Evolutionary conservation across 2,329 filamentous ascomycete species (phyloP), one percentile per base, ranked within the genome.

Genomic region (Botrytis deweyae): DNA sequence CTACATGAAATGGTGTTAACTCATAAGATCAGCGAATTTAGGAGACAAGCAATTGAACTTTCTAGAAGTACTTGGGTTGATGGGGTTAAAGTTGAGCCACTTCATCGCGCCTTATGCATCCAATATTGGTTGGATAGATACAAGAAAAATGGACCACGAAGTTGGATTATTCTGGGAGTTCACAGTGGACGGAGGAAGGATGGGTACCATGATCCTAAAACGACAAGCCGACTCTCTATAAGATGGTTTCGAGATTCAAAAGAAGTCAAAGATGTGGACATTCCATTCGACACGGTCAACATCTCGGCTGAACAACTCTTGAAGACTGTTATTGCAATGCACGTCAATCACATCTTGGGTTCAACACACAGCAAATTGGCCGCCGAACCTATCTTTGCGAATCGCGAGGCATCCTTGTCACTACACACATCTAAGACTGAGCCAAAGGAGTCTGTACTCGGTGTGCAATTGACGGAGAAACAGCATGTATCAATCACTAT

Each of bases 131-230:
- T 88, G 25, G 87, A 88, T 69, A 89, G 90, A 78, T 86, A 87
- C 73, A 80, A 82, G 36, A 80, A 83, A 44, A 84, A 84, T 59
- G 89, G 89, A 0, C 86, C 88, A 25, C 97, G 97, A 84, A 97
- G 91, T 81, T 99, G 96, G 95, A 86, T 99, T 66, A 91, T 98
- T 76, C 86, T 99, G 69, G 95, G 94, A 16, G 88, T 97, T 52
- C 87, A 90, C 74, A 94, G 91, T 80, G 91, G 91, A 46, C 86
- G 84, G 72, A 76, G 77, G 22, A 86, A 85, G 73, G 80, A 82
- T 61, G 83, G 83, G 16, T 82, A 81, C 20, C 75, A 81, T 1
- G 83, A 86, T 69, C 80, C 83, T 7, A 86, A 84, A 74, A 78
- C 83, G 2, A 84, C 87, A 0, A 92, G 89, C 76, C 83, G 82